Evolutionary conservation across 2,329 filamentous ascomycete genomes (phyloP).

Genomic region (Aspergillus sergii): DNA sequence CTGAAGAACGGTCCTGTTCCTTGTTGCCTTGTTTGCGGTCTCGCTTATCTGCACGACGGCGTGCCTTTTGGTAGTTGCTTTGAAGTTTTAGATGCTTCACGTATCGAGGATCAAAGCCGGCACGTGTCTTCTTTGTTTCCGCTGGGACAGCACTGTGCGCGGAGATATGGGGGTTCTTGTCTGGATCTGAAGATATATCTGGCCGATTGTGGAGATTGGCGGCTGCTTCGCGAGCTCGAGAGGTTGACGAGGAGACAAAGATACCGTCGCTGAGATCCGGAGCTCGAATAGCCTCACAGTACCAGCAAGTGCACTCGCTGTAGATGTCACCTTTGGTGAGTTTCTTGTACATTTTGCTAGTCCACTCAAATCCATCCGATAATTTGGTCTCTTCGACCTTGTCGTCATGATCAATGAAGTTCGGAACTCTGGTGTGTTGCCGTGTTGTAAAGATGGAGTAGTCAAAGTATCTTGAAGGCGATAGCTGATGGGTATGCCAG

Average conservation of each 20-base stretch:
- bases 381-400: conserved; percentile 73
- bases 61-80: conserved; percentile 54
- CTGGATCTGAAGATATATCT: conserved; percentile 51
- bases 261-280: conserved; percentile 53
- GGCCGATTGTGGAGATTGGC: conserved; percentile 48
- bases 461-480: conserved; percentile 62
- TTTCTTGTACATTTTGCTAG: conserved; percentile 69
- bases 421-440: conserved; percentile 23
- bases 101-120: conserved; percentile 22
- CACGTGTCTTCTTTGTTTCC: conserved; percentile 15
- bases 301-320: conserved; percentile 41
- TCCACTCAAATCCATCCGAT: conserved; percentile 70
- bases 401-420: conserved; percentile 80
- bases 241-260: conserved; percentile 47
- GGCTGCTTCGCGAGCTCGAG: conserved; percentile 54
- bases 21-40: conserved; percentile 33
- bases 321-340: conserved; percentile 64
- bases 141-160: conserved; percentile 67
- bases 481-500: conserved; percentile 75
- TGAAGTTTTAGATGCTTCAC: conserved; percentile 51
- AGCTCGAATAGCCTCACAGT: conserved; percentile 72
- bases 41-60: conserved; percentile 37
- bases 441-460: conserved; percentile 54
- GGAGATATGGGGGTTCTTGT: conserved; percentile 70
- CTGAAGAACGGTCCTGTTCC: conserved; percentile 17